These are phyloP conservation scores for Xerocomellus chrysenteron DNA, from an alignment of 768 basidiomycete genomes.

Conservation along the genomic window DNA sequence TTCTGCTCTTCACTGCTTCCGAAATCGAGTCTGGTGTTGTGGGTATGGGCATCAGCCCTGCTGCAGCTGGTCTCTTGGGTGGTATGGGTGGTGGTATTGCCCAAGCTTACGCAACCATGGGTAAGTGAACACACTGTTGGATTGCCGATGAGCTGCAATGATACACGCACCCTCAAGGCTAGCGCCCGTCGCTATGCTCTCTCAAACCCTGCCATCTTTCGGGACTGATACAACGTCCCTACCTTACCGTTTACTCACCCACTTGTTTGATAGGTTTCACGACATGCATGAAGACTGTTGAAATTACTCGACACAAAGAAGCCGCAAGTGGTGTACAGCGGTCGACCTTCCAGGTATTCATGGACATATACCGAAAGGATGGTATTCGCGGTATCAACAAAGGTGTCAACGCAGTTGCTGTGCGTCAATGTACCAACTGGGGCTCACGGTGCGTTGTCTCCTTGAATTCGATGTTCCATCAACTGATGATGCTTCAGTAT, in stretches of 20 bases:
- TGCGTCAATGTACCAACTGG: constrained; percentile 93
- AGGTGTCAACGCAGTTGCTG: constrained; percentile 94
- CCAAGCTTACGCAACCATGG: constrained; percentile 99
- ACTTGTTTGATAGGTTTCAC: constrained; percentile 71
- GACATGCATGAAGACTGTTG: constrained; percentile 99
- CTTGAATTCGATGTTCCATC: not conserved
- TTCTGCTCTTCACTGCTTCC: constrained; percentile 92
- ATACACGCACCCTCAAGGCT: constrained; percentile 20
- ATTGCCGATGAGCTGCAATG: constrained; percentile 11
- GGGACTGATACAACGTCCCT: not conserved
- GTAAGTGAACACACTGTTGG: constrained; percentile 46
- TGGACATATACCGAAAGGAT: constrained; percentile 90
- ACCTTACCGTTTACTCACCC: constrained; percentile 8
- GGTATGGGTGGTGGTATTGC: constrained; percentile 98
- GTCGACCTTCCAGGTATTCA: constrained; percentile 92
- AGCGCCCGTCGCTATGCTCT: constrained; percentile 18
- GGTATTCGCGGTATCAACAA: constrained; percentile 98
- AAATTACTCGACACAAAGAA: constrained; percentile 95
- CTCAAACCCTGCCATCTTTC: constrained; percentile 12
- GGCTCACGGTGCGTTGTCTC: constrained; percentile 67
- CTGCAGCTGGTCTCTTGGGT: constrained; percentile 83
- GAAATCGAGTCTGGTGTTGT: constrained; percentile 81
- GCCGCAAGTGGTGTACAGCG: constrained; percentile 81
- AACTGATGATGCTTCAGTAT: constrained; percentile 52
- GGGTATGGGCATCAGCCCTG: constrained; percentile 71